Base-by-base conservation (phyloP, 2,329 filamentous ascomycete genomes). In the Orbilia ellipsospora region DNA sequence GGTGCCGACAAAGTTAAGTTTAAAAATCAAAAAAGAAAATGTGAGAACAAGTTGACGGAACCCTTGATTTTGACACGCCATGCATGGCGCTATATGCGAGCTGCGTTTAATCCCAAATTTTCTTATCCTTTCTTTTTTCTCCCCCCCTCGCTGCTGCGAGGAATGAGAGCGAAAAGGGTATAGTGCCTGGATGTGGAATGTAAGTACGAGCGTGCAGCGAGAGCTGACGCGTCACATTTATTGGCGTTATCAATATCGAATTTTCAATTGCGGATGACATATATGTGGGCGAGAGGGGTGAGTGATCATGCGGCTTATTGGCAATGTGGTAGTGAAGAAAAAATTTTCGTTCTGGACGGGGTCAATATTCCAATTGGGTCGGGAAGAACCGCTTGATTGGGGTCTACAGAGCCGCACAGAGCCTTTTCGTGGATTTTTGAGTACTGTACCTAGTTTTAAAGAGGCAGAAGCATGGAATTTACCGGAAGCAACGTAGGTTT, bases 211-310 rank as follows among this genome's bases (percentile, higher is more conserved):
- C 50, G 18, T 50, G 64, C 31, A 36, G 31, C 31, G 31, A 36
- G 31, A 42, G 72, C 59, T 75, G 72, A 75, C 72, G 72, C 72
- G 72, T 60, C 72, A 40, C 36, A 10, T 28, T 4, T 18, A 52
- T 54, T 63, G n/a, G 60, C 60, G 52, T 8, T 55, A 5, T 62
- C 44, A 48, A 48, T 15, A 48, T 48, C 5, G 44, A 48, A 1
- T 48, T 15, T 15, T 48, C 13, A 23, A 26, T 40, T 28, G n/a
- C 4, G 20, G 44, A 20, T 62, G 42, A 51, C 45, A 59, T 26
- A 26, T 60, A n/a, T 42, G 31, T 69, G 57, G 31, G 31, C 8
- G 31, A 36, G 31, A 4, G 31, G 57, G 31, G 31, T 36, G 31
- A 36, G 31, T 36, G 31, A 36, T 36, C 31, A 36, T 36, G 31